Conservation (phyloP, 2,329 filamentous ascomycete species). For the Trichoderma endophyticum region DNA sequence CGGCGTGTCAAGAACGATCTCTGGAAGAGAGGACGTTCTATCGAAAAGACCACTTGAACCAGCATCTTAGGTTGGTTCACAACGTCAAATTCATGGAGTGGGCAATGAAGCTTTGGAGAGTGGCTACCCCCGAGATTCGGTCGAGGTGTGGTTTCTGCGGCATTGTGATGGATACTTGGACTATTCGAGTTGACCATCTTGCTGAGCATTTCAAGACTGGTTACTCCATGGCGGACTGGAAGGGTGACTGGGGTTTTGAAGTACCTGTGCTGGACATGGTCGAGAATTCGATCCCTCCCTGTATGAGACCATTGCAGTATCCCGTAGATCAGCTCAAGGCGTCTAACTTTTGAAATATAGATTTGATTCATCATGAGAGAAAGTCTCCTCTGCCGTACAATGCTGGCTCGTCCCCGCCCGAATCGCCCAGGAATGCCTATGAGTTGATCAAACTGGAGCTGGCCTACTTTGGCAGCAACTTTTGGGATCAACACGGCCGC, state of each 20-base stretch:
- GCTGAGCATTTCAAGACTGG: constrained; percentile 67
- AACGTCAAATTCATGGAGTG: constrained; percentile 57
- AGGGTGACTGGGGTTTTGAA: constrained; percentile 68
- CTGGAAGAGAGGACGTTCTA: constrained; percentile 63
- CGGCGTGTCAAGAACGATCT: constrained; percentile 63
- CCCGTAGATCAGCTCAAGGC: constrained; percentile 36
- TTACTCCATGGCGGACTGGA: constrained; percentile 66
- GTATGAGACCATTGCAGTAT: constrained; percentile 46
- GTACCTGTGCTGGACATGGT: constrained; percentile 58
- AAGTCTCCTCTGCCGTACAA: constrained; percentile 54
- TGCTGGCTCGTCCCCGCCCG: constrained; percentile 43
- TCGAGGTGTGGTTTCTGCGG: constrained; percentile 66
- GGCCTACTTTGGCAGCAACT: constrained; percentile 48
- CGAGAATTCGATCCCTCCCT: constrained; percentile 65
- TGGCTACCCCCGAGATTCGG: constrained; percentile 57
- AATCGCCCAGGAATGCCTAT: constrained; percentile 55
- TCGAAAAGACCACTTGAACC: constrained; percentile 64
- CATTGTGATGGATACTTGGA: constrained; percentile 60
- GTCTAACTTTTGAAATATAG: constrained; percentile 46
- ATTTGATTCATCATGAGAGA: constrained; percentile 63
- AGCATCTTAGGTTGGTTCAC: constrained; percentile 62
- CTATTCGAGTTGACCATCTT: constrained; percentile 57
- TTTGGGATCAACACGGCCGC: constrained; percentile 39
- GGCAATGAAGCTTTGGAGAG: constrained; percentile 65
- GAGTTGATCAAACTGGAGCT: constrained; percentile 59